These are phyloP conservation scores for Barbatosphaeria neglecta DNA, from an alignment of 495 filamentous ascomycete species.

Conservation along the genomic window DNA sequence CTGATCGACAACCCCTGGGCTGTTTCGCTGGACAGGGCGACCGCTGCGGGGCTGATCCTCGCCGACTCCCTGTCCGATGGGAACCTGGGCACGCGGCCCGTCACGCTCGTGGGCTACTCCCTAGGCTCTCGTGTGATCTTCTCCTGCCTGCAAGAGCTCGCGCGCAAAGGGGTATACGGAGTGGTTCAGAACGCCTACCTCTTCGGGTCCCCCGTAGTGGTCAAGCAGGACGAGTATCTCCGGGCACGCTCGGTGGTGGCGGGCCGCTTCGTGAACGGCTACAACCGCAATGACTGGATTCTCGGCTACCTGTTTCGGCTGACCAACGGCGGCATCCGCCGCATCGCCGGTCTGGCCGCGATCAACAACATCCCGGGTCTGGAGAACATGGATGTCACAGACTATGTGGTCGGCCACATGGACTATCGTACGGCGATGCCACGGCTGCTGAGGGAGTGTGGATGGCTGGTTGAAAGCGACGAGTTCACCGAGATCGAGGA, in stretches of 20 bases:
- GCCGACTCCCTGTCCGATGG: conserved; percentile 89
- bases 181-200: conserved; percentile 92
- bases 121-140: conserved; percentile 89
- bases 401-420: conserved; percentile 89
- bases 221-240: conserved; percentile 83
- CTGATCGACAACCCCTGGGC: conserved; percentile 98
- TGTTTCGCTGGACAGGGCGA: conserved; percentile 82
- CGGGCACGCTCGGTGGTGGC: conserved; percentile 70
- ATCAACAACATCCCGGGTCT: conserved; percentile 67
- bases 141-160: conserved; percentile 78
- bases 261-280: conserved; percentile 90
- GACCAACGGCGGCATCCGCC: conserved; percentile 83
- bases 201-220: conserved; percentile 85
- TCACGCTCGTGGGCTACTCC: conserved; percentile 95
- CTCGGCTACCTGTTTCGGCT: conserved; percentile 93
- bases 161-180: conserved; percentile 75
- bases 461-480: conserved; percentile 81
- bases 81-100: conserved; percentile 80
- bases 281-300: conserved; percentile 94
- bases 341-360: conserved; percentile 77
- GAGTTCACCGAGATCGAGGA: conserved; percentile 98
- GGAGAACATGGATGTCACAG: conserved; percentile 84
- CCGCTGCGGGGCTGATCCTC: conserved; percentile 80
- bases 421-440: conserved; percentile 90
- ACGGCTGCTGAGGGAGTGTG: conserved; percentile 61